Evolutionary conservation across 2,329 filamentous ascomycete genomes (phyloP), one percentile per base, ranked within the genome.

Genomic region (Sporothrix protearum): DNA sequence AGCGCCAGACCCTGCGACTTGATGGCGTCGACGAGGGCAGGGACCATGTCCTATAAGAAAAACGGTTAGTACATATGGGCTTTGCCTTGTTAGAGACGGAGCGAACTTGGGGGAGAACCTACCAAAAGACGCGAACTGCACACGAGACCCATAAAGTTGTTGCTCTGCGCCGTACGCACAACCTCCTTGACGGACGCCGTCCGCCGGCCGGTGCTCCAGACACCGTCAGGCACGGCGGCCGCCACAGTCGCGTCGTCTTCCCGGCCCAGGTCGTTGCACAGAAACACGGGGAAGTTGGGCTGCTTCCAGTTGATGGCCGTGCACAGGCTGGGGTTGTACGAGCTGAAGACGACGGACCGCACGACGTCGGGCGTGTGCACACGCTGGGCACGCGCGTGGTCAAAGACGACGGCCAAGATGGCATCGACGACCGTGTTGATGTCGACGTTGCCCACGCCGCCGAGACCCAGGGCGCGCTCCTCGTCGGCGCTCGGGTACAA

Each of bases 241-340:
- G 74, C 70, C 30, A 63, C 72, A 0, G 68, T 64, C 2, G 71
- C 77, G 28, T 81, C 78, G 36, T 85, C 85, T 73, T 89, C 87
- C 8, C 86, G 85, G 28, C 93, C 93, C 33, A 98, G 87, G 73
- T 97, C 94, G 80, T 98, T 98, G 82, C 94, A 97, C 63, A 98
- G 85, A 76, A 99, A 92, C 0, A 98, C 93, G 0, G 96, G 96
- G 79, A 97, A 99, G 79, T 98, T 99, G 2, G 96, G 96, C 80
- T 99, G 96, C 81, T 99, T 99, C 96, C 96, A 99, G 81, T 99
- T 99, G 76, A 99, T 83, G 5, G 95, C 94, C 19, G 93, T 96
- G 81, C 96, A 99, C 25, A 98, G 88, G 74, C 91, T 91, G 14
- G 92, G 86, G 78, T 97, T 97, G 81, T 95, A 97, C 28, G 93